Evolutionary conservation across 1,139 yeast species (phyloP), one percentile per base, ranked within the genome.

Genomic region (Candida anutae): DNA sequence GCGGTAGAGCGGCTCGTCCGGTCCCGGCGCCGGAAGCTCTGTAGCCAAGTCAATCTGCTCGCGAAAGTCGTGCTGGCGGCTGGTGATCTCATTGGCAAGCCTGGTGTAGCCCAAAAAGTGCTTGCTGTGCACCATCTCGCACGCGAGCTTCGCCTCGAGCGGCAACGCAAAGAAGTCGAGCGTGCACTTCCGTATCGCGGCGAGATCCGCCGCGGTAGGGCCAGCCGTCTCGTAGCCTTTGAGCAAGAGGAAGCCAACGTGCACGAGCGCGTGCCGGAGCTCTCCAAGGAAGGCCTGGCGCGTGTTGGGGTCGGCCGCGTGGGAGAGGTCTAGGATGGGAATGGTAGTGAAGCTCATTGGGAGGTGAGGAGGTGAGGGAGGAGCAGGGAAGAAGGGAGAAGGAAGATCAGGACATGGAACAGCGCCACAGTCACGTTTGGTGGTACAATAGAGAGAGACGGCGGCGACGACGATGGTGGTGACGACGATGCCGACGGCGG

Each of bases 41-140:
- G 80, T 74, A 3, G 76, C 84, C 36, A 77, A 58, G 43, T 77
- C 85, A 35, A 73, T 73, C 51, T 77, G 84, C 42, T 77, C 84
- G 36, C 85, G 57, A 70, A 79, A 66, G 41, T 77, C 85, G 6
- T 73, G 64, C 21, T 61, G 62, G 24, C 58, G 55, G 5, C 79
- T 75, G 0, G 87, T 78, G 32, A 73, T 68, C 44, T 78, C 85
- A 37, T 77, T 77, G 4, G 82, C 84, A 11, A 78, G 53, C 12
- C 69, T 60, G 23, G 78, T 73, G 46, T 78, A 78, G 1, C 87
- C 87, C 29, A 77, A 58, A 45, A 78, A 77, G 42, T 78, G 84
- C 10, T 75, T 77, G 23, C 74, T 72, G 33, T 74, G 55, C 25
- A 69, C 61, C 83, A 78, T 78, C 28, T 73, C 77, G 28, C 74